phyloP scores from a whole-genome alignment of 2,329 filamentous ascomycete species.

The Aureobasidium sp. region DNA sequence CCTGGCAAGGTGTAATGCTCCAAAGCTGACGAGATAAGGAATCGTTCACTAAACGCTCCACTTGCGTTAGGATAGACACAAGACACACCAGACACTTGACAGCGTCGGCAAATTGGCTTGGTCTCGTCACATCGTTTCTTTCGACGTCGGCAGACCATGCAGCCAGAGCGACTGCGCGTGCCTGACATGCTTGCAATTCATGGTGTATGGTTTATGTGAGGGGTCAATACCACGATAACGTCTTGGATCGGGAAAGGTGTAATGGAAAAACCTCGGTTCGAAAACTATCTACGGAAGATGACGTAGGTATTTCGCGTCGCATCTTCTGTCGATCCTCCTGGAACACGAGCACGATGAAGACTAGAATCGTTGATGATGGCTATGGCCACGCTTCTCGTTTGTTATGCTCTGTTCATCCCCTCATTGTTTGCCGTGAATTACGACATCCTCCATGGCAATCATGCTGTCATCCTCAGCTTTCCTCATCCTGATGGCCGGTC shows the following conservation, averaged over 20 bases:
- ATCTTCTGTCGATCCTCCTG: not conserved
- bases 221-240: not conserved
- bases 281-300: not conserved
- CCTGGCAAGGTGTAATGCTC: not conserved
- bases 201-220: not conserved
- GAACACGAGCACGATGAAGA: not conserved
- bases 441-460: not conserved
- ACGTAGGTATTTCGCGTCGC: not conserved
- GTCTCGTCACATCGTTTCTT: conserved; percentile 2
- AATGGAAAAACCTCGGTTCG: not conserved
- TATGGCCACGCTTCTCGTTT: not conserved
- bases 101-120: not conserved
- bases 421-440: not conserved
- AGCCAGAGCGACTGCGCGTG: conserved; percentile 1
- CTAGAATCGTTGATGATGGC: not conserved
- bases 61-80: not conserved
- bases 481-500: not conserved
- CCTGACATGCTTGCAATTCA: not conserved
- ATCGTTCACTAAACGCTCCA: not conserved
- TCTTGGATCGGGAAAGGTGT: not conserved
- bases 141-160: not conserved
- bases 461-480: not conserved
- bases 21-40: conserved; percentile 1
- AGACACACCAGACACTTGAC: not conserved
- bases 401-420: not conserved